Base-by-base conservation (phyloP, 1,284 basidiomycete genomes). In the Papiliotrema terrestris region DNA sequence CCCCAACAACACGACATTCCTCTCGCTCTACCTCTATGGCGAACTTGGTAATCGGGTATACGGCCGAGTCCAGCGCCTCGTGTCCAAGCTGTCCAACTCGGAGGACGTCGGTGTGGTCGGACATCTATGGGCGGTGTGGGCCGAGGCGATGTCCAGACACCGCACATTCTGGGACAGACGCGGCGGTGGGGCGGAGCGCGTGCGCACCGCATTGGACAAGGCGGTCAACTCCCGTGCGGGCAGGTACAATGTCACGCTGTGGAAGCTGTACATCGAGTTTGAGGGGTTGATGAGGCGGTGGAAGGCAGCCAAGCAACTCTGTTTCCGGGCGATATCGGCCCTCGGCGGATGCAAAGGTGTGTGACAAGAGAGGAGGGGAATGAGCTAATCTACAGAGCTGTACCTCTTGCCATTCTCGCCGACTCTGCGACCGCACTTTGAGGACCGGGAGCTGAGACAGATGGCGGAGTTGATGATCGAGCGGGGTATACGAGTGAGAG, bases 331-430 rank as follows among this genome's bases (percentile, higher is more conserved):
- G 0, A 80, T 94, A 17, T 80, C 82, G n/a, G 86, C 89, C 2
- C 46, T 73, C 1, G 72, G 72, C 9, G 71, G 66, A 1, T 72
- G 69, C 49, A 77, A 76, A 61, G 63, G 74, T 76, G 29, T 52
- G 68, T 36, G 22, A 23, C 23, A 17, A 9, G 14, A 17, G 9
- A 32, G 35, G 23, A n/a, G 45, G 45, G n/a, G 26, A 48, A 45
- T 51, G 22, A 41, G 36, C 3, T 2, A 41, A 41, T 15, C 36
- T 39, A 54, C 72, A 95, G 92, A 86, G 38, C 76, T 96, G 49
- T 94, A 95, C 80, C 79, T 97, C 53, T 69, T 92, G 20, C 89
- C 91, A 4, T 96, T 95, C 75, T 83, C 84, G 4, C 80, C 83
- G 0, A 17, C 38, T 0, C 77, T 96, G 41, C 83, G 90, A 32